Conservation (phyloP, 176 grass and related monocot species). For the Eragrostis curvula region DNA sequence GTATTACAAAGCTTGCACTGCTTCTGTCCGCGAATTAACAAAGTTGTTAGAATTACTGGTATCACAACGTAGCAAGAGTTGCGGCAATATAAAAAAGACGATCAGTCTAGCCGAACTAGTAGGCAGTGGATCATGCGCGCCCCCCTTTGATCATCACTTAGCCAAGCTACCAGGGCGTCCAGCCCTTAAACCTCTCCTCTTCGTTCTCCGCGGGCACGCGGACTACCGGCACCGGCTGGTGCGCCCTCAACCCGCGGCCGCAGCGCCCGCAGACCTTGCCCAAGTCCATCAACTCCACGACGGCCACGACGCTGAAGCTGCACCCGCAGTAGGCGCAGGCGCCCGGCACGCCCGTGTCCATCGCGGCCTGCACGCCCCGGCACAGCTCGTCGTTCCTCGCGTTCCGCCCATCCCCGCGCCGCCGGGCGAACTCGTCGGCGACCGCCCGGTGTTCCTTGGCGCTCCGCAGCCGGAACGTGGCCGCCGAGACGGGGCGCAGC, state of each 20-base stretch:
- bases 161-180: constrained; percentile 10
- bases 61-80: no score
- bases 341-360: constrained; percentile 10
- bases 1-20: no score
- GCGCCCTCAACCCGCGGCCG: background rate
- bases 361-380: background rate
- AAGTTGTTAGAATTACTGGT: no score
- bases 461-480: background rate
- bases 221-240: background rate
- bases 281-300: background rate
- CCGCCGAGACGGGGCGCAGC: background rate
- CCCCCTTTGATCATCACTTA: no score
- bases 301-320: constrained; percentile 15
- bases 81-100: no score
- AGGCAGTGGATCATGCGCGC: no score
- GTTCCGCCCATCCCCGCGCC: background rate
- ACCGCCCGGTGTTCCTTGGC: background rate
- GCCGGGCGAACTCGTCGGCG: background rate
- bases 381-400: constrained; percentile 6
- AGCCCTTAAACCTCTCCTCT: constrained; percentile 13
- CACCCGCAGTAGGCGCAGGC: constrained; percentile 31
- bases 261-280: background rate
- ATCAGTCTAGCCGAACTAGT: background rate
- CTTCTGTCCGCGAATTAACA: no score
- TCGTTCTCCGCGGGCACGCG: background rate